Conservation (phyloP, 2,329 filamentous ascomycete genomes). For the Paecilomyces dactylethromorphus region DNA sequence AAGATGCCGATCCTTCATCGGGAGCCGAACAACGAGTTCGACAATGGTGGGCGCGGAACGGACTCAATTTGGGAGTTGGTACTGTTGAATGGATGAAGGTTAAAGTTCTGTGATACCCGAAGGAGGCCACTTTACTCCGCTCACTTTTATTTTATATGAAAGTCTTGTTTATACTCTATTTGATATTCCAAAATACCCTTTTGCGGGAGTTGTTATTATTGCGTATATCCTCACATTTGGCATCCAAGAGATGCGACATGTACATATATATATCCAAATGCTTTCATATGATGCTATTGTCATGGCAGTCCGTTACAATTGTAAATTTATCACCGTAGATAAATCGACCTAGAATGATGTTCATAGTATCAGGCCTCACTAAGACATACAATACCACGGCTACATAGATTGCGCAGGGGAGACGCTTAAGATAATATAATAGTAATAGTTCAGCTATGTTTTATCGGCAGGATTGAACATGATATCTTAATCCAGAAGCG, state of each 20-base stretch:
- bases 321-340: not conserved
- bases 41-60: constrained; percentile 82
- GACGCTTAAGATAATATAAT: too few species aligned
- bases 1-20: constrained; percentile 64
- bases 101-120: constrained; percentile 53
- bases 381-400: too few species aligned
- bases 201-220: not conserved
- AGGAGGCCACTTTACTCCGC: not conserved
- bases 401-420: too few species aligned
- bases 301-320: not conserved
- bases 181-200: not conserved
- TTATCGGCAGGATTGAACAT: too few species aligned
- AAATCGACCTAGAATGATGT: not conserved
- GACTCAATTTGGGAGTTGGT: constrained; percentile 70
- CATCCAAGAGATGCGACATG: not conserved
- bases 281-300: not conserved
- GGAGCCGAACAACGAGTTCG: constrained; percentile 66
- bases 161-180: not conserved
- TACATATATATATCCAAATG: not conserved
- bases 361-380: not conserved
- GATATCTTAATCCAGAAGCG: too few species aligned
- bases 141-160: not conserved
- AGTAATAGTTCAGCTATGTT: too few species aligned
- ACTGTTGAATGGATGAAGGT: constrained; percentile 88
- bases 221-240: not conserved